Base-by-base conservation (phyloP, 2,329 filamentous ascomycete genomes). In the Thielaviopsis euricoi region DNA sequence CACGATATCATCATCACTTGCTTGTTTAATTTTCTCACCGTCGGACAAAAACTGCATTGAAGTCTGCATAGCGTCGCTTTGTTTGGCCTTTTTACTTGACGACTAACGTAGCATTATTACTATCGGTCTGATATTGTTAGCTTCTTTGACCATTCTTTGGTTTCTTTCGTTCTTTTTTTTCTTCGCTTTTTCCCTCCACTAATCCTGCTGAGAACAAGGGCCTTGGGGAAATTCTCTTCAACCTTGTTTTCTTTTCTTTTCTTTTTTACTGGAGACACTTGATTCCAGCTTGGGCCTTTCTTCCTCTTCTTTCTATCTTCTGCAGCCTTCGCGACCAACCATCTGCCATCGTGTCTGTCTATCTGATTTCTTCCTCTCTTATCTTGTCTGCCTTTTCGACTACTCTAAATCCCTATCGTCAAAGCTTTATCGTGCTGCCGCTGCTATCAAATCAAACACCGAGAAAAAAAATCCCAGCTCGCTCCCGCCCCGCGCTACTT, bases 271-370 rank as follows among this genome's bases (percentile, higher is more conserved):
- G n/a, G n/a, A 10, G 17, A 9, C 40, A n/a, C n/a, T n/a, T n/a
- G n/a, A n/a, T n/a, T n/a, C n/a, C 3, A 12, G 55, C 48, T 57
- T 57, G 48, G 29, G 43, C 21, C 53, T 52, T 33, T 43, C n/a
- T 33, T 12, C 9, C n/a, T 37, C 40, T 23, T 21, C 19, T 13
- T 21, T 46, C 21, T 43, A 12, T 55, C 53, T 59, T 13, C 50
- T 53, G 50, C 49, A 52, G 17, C 52, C 21, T 58, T 55, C 25
- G 21, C 49, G 25, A 49, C 49, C 55, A 57, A 57, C 25, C 46
- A 57, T 57, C 29, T 37, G 49, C 53, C 55, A 54, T 54, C 57
- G 57, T 54, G 53, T 26, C 25, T 26, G 52, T 10, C 29, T 55
- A 21, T 54, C 53, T 54, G 29, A 54, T 55, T 37, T 55, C 21